phyloP scores from a whole-genome alignment of 495 filamentous ascomycete genomes.

The Penicillium daleae region DNA sequence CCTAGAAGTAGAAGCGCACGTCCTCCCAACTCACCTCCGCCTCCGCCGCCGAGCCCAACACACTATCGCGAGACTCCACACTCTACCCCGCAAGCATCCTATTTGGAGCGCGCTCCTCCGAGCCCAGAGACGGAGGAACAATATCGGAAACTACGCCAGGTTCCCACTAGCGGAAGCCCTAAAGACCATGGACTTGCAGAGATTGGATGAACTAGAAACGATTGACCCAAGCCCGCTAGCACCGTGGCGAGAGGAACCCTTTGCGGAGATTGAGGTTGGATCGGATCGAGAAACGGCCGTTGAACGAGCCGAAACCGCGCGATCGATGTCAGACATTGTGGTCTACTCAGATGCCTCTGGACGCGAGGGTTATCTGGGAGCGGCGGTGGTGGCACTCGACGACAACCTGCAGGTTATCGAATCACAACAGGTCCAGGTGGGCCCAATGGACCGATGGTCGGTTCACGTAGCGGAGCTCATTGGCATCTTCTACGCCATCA shows the following conservation, averaged over 20 bases:
- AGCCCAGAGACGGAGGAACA: slow-evolving; percentile 17
- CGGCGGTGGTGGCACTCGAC: slow-evolving; percentile 17
- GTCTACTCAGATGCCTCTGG: slow-evolving; percentile 31
- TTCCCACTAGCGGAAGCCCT: slow-evolving; percentile 25
- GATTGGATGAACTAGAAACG: slow-evolving; percentile 22
- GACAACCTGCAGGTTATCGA: slow-evolving; percentile 7
- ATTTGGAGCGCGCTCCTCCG: slow-evolving; percentile 15
- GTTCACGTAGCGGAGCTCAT: slow-evolving; percentile 30
- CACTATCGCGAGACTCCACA: slow-evolving; percentile 14
- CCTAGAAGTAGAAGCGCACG: background rate
- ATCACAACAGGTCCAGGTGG: slow-evolving; percentile 27
- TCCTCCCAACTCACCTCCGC: background rate
- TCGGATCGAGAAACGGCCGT: slow-evolving; percentile 24
- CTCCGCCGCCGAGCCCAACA: background rate
- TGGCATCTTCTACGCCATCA: slow-evolving; percentile 27
- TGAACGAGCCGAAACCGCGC: slow-evolving; percentile 15
- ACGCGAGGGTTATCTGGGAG: slow-evolving; percentile 20
- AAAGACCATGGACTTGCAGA: slow-evolving; percentile 16
- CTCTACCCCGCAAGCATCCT: slow-evolving; percentile 18
- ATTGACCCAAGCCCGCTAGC: slow-evolving; percentile 26
- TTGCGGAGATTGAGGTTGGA: slow-evolving; percentile 28
- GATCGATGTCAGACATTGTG: slow-evolving; percentile 10
- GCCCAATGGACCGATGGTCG: slow-evolving; percentile 27
- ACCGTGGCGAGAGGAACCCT: slow-evolving; percentile 25
- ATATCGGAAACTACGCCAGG: background rate